phyloP scores from a whole-genome alignment of 2,329 filamentous ascomycete species.

The Paracoccidioides lutzii region DNA sequence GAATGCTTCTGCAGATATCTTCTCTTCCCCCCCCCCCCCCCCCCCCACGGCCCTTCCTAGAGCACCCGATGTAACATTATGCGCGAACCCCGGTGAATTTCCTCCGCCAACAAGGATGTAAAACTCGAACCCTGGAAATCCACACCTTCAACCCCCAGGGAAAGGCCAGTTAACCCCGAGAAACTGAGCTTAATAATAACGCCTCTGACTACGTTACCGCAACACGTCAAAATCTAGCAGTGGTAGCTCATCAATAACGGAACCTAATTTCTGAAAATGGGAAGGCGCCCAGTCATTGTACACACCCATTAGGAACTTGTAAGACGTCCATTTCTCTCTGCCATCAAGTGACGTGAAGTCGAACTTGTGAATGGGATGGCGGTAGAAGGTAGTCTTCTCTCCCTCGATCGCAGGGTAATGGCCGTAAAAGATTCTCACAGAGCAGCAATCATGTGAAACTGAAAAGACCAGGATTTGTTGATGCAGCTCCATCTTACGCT shows the following conservation, averaged over 20 bases:
- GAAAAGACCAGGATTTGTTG: neutral
- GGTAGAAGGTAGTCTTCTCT: neutral
- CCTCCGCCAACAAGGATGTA: too few relatives aligned
- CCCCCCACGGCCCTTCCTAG: too few relatives aligned
- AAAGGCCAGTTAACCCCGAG: too few relatives aligned
- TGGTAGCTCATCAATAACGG: neutral
- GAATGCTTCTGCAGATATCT: too few relatives aligned
- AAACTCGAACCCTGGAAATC: too few relatives aligned
- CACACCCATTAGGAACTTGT: neutral
- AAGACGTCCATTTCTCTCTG: neutral
- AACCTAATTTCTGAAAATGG: neutral
- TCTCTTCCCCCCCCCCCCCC: too few relatives aligned
- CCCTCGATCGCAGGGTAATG: neutral
- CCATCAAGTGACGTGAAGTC: neutral
- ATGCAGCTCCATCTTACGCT: slow-evolving; percentile 11
- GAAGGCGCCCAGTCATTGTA: neutral
- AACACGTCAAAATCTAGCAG: too few relatives aligned
- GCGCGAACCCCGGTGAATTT: too few relatives aligned
- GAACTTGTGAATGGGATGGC: neutral
- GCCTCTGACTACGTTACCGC: too few relatives aligned
- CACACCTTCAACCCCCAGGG: too few relatives aligned
- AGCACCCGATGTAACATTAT: too few relatives aligned
- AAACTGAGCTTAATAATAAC: too few relatives aligned
- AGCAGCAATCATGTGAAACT: neutral
- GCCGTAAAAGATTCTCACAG: neutral